Conservation (phyloP, 2,329 filamentous ascomycete genomes). For the Lachnellula subtilissima region DNA sequence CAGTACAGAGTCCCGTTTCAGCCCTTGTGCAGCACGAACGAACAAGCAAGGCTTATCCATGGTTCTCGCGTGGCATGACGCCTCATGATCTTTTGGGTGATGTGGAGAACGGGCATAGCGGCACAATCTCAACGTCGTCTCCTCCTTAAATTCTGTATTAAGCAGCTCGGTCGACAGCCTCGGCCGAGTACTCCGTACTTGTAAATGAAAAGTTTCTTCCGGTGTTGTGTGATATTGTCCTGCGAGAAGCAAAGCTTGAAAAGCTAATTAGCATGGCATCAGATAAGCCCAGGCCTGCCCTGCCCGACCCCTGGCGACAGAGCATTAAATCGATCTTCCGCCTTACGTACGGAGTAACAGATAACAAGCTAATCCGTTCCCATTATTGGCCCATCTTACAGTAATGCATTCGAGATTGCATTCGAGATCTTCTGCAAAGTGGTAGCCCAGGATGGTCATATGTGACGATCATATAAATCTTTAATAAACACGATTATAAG, state of each 20-base stretch:
- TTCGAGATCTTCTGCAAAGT: slow-evolving; percentile 4
- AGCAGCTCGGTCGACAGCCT: not conserved
- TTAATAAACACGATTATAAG: not conserved
- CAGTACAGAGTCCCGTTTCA: no score
- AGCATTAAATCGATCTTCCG: slow-evolving; percentile 5
- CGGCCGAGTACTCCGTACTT: not conserved
- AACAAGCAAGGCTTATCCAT: slow-evolving; percentile 10
- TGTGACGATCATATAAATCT: slow-evolving; percentile 7
- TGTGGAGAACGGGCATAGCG: slow-evolving; percentile 1
- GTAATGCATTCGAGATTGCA: slow-evolving; percentile 1
- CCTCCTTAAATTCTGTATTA: not conserved
- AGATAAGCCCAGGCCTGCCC: not conserved
- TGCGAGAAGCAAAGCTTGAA: not conserved
- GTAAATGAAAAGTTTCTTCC: not conserved
- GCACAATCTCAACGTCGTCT: not conserved
- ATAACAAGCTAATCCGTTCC: slow-evolving; percentile 3
- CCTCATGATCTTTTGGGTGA: not conserved
- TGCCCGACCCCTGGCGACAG: not conserved
- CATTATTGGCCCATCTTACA: slow-evolving; percentile 5
- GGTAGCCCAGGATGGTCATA: not conserved
- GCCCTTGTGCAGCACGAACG: not conserved
- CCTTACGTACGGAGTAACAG: not conserved
- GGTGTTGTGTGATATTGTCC: not conserved
- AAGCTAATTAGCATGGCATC: not conserved
- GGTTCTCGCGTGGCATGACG: slow-evolving; percentile 7